phyloP scores from a whole-genome alignment of 306 rosid species.

The Ormosia semicastrata region DNA sequence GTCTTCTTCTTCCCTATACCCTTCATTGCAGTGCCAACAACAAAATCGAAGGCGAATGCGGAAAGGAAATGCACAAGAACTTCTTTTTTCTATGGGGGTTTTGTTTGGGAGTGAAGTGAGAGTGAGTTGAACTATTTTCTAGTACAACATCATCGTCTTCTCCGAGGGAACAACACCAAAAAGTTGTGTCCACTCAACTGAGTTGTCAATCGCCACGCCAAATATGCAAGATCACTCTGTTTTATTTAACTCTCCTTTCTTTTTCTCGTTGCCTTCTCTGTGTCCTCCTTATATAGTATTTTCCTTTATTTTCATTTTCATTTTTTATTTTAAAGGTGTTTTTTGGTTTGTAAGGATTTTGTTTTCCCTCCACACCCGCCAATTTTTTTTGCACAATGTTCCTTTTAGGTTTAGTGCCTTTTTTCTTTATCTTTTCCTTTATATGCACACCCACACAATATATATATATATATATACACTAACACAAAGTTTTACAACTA shows the following conservation, averaged over 20 bases:
- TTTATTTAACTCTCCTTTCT: not conserved
- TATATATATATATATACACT: too few relatives aligned
- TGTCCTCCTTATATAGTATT: not conserved
- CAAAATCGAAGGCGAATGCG: not conserved
- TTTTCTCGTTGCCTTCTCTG: not conserved
- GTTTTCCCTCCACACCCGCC: not conserved
- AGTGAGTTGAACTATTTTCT: not conserved
- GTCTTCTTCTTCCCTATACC: constrained; percentile 45
- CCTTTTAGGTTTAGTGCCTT: too few relatives aligned
- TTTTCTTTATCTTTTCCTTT: not conserved
- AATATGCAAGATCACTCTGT: not conserved
- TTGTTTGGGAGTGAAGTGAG: not conserved
- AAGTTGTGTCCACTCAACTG: not conserved
- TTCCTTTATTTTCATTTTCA: not conserved
- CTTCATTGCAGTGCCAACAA: constrained; percentile 28
- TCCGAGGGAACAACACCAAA: not conserved
- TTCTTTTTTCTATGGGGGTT: not conserved
- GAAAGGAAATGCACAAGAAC: not conserved
- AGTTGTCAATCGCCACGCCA: not conserved
- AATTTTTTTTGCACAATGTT: not conserved
- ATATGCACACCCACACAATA: too few relatives aligned
- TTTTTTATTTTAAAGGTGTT: not conserved
- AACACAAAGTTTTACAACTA: too few relatives aligned
- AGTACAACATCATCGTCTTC: not conserved
- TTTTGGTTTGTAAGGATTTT: not conserved